A percentile compares a stretch with the other conserved stretches of the same genome.
These are phyloP conservation scores for Alternaria conjuncta DNA, from an alignment of 2,329 filamentous ascomycete genomes.

Conservation along the genomic window DNA sequence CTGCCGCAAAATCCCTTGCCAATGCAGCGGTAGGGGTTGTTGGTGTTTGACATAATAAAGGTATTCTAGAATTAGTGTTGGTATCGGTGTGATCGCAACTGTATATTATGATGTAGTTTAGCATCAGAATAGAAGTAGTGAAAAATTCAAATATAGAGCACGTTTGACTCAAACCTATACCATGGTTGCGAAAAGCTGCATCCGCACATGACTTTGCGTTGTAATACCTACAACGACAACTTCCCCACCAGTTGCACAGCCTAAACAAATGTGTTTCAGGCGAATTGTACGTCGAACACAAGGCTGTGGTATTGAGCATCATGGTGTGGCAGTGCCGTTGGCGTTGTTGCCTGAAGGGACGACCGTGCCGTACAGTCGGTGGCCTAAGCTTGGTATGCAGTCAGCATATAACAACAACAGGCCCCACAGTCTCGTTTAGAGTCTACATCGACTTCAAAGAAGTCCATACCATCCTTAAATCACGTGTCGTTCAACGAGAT, in stretches of 20 bases:
- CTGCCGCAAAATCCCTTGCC: slow-evolving; percentile 27
- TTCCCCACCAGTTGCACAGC: neutral
- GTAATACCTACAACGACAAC: neutral
- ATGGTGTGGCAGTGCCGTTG: neutral
- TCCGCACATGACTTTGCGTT: neutral
- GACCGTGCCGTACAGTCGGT: neutral
- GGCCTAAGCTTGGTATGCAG: neutral
- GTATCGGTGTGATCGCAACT: neutral
- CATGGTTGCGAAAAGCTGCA: neutral
- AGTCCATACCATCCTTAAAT: neutral
- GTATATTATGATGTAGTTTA: neutral
- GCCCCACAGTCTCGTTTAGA: neutral
- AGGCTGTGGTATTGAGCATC: neutral
- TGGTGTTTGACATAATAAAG: neutral
- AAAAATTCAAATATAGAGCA: too few species aligned
- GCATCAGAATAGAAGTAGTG: neutral
- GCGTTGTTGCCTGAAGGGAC: neutral
- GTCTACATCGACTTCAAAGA: neutral
- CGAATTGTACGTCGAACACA: neutral
- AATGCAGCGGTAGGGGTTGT: slow-evolving; percentile 17
- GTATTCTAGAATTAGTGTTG: neutral
- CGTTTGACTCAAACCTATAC: neutral
- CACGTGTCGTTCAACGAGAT: neutral
- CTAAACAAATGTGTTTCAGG: neutral
- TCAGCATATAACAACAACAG: neutral